Conservation (phyloP, 495 filamentous ascomycete genomes). For the Bombardia bombarda region DNA sequence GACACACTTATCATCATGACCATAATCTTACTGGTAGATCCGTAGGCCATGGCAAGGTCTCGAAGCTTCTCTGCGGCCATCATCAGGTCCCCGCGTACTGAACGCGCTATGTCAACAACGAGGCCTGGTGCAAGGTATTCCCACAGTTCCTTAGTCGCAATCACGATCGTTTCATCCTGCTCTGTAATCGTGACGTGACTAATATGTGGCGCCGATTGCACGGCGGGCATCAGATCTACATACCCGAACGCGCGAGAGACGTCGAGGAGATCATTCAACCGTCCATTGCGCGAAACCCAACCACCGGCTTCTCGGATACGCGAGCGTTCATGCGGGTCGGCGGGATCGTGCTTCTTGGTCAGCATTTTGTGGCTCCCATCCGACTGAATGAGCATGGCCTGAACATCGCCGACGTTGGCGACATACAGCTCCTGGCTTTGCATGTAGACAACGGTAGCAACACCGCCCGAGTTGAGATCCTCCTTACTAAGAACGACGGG, state of each 20-base stretch:
- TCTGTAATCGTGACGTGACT: conserved; percentile 72
- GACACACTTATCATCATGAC: conserved; percentile 94
- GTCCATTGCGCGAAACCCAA: conserved; percentile 89
- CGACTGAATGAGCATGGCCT: conserved; percentile 86
- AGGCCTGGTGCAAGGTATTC: conserved; percentile 82
- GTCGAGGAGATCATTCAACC: conserved; percentile 81
- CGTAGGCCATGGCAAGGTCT: conserved; percentile 92
- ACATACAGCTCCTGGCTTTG: conserved; percentile 85
- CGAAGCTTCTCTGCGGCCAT: conserved; percentile 90
- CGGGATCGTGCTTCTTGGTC: conserved; percentile 88
- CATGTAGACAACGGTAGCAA: conserved; percentile 87
- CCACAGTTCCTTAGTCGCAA: conserved; percentile 91
- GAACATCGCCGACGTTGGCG: conserved; percentile 90
- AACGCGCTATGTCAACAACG: conserved; percentile 83
- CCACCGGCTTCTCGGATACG: conserved; percentile 92
- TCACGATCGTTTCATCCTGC: conserved; percentile 86
- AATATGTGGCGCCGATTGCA: conserved; percentile 86
- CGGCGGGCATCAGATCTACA: conserved; percentile 81
- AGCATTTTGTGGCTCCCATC: conserved; percentile 73
- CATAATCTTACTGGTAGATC: conserved; percentile 90
- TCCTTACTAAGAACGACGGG: conserved; percentile 70
- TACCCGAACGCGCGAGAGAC: conserved; percentile 95
- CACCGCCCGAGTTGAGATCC: conserved; percentile 80
- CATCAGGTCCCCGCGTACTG: conserved; percentile 82
- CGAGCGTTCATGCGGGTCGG: conserved; percentile 69